Evolutionary conservation across 257 asterid species (phyloP).

Genomic region (Craterostigma plantagineum): DNA sequence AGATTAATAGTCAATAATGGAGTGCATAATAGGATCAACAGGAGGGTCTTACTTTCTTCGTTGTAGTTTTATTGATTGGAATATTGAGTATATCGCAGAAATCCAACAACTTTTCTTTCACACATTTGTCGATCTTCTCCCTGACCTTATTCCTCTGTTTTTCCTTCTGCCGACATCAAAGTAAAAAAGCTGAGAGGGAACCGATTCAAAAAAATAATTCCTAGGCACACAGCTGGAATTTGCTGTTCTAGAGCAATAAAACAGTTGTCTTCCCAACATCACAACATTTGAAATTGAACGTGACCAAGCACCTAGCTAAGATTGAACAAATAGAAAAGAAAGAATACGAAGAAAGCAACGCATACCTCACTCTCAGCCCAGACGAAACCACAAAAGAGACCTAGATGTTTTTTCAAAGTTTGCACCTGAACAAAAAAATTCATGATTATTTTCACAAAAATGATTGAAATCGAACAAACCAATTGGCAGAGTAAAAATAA

Average conservation of each 20-base stretch:
- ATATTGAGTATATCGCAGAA: conserved; percentile 73
- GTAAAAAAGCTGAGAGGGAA: too few relatives aligned
- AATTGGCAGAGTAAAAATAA: too few relatives aligned
- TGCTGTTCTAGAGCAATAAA: too few relatives aligned
- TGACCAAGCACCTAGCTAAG: too few relatives aligned
- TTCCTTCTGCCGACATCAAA: conserved; percentile 23
- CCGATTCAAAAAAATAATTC: too few relatives aligned
- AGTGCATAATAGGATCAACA: conserved; percentile 9
- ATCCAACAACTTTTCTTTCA: conserved; percentile 68
- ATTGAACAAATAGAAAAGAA: not conserved
- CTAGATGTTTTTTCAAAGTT: conserved; percentile 56
- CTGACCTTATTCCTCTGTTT: conserved; percentile 55
- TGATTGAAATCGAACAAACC: too few relatives aligned
- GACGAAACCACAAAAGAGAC: conserved; percentile 84
- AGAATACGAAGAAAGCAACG: not conserved
- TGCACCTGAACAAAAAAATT: conserved; percentile 31
- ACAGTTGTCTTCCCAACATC: too few relatives aligned
- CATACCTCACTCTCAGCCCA: conserved; percentile 80
- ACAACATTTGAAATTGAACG: too few relatives aligned
- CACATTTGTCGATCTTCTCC: conserved; percentile 77
- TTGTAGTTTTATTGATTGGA: conserved; percentile 27
- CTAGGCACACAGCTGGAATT: too few relatives aligned
- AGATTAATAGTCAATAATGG: conserved; percentile 6
- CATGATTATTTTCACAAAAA: too few relatives aligned
- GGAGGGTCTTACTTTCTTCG: conserved; percentile 31